Evolutionary conservation across 305 asterid genomes (phyloP), one percentile per base, ranked within the genome.

Genomic region (Fraxinus angustifolia): DNA sequence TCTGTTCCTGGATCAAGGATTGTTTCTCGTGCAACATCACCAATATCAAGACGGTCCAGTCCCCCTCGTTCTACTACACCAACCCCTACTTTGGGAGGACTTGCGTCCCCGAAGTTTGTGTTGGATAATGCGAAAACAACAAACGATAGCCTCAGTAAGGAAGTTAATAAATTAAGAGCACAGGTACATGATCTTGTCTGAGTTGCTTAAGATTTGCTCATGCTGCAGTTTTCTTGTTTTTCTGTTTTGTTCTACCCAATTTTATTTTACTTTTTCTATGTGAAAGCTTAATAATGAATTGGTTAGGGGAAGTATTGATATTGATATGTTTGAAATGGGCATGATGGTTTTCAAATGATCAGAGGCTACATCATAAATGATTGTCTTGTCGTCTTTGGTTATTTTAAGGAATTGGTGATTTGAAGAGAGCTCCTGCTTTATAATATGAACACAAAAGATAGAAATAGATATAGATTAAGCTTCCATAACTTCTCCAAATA

Each of bases 61-160:
- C 97, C 97, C 85, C 97, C 95, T 81, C 97, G 97, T 84, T 92
- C 97, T 33, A 92, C 97, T 75, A 93, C 97, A 38, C 97, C 97
- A 42, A 93, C 94, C 75, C 97, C 97, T 76, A 91, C 97, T 58
- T 83, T 93, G 86, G 97, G 97, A 50, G 97, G 97, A 33, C 97
- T 93, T 79, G 86, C 95, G 40, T 88, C 97, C 3, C 95, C 93
- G 8, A 91, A 92, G 82, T 76, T 91, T 77, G 90, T 81, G 65
- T 36, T 90, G 81, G 93, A 87, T 67, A 92, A 93, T 83, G 85
- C 82, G 40, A 89, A 90, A 84, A 84, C 83, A 86, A 83, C 91
- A 40, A 92, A 87, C 35, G 93, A 84, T 62, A 78, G 84, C 85
- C 93, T 90, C 80, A 90, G 85, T 77, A 91, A 92, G 80, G 97